Evolutionary conservation across 768 basidiomycete genomes (phyloP), one percentile per base, ranked within the genome.

Genomic region (Cubamyces sp.): DNA sequence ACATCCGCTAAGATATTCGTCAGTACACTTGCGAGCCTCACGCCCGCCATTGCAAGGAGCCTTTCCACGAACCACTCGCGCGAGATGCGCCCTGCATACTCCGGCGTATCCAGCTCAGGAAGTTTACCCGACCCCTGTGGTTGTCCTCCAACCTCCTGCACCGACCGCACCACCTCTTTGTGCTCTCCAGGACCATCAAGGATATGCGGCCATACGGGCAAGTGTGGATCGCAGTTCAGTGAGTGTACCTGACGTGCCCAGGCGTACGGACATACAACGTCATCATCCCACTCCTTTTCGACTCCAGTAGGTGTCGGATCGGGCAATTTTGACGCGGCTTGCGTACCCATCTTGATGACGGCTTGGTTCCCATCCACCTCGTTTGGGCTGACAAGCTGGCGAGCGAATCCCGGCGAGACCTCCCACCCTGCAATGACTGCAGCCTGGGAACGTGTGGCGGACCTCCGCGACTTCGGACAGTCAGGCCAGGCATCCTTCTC

Each of bases 11-110:
- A 60, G 14, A 64, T 39, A 21, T 60, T 51, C 58, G 59, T 97
- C 64, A 98, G 75, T 11, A 91, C 74, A 0, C 86, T 92, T 1
- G 95, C 96, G 26, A 96, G 85, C 23, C 96, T 81, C 34, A 96
- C 76, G 1, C 94, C 96, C 0, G 77, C 94, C 77, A 90, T 90
- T 0, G 91, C 88, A 41, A 98, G 76, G 65, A 97, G 71, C 75
- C 85, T 84, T 79, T 97, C 94, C 2, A 98, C 67, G 39, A 94
- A 75, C 82, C 87, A 86, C 61, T 83, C 75, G 23, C 85, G 74
- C 62, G 78, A 79, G 66, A 98, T 86, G 41, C 76, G 75, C 0
- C 90, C 92, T 1, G 88, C 77, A 69, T 97, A 98, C 53, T 86
- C 77, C 0, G 91, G 86, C 16, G 91, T 94, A 73, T 94, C 87